Conservation (phyloP, 2,329 filamentous ascomycete genomes). For the Cryphonectria parasitica region DNA sequence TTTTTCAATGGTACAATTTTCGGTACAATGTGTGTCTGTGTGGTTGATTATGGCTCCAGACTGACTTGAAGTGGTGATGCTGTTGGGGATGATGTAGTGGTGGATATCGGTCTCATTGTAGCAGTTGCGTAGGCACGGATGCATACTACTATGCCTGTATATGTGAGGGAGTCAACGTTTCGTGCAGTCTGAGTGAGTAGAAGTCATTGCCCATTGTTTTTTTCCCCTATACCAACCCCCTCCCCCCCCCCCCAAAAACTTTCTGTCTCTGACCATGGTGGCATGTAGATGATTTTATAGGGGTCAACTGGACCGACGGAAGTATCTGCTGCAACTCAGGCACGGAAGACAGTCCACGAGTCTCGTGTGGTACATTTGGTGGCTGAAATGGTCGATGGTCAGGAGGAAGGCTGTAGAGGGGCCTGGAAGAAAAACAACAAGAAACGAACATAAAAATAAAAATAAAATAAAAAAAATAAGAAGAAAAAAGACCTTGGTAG, state of each 20-base stretch:
- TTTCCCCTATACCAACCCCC: no score
- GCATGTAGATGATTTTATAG: slow-evolving; percentile 16
- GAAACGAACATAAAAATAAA: not conserved
- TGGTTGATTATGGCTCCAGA: not conserved
- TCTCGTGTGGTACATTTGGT: slow-evolving; percentile 21
- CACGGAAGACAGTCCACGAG: slow-evolving; percentile 10
- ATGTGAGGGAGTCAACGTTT: not conserved
- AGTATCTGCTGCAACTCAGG: slow-evolving; percentile 26
- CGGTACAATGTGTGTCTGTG: not conserved
- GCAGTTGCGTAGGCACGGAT: slow-evolving; percentile 10
- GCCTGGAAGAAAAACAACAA: no score
- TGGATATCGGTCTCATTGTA: slow-evolving; percentile 17
- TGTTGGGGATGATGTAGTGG: slow-evolving; percentile 7
- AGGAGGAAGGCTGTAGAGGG: not conserved
- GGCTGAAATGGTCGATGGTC: not conserved
- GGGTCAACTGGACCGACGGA: slow-evolving; percentile 21
- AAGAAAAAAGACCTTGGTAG: not conserved
- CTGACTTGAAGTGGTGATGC: not conserved
- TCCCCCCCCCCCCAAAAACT: no score
- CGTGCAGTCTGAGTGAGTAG: slow-evolving; percentile 19
- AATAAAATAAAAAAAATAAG: not conserved
- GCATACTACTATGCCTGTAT: slow-evolving; percentile 21
- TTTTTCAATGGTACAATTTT: no score
- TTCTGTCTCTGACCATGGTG: not conserved
- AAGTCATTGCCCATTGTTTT: not conserved